Percentiles rank a stretch among this genome's conserved stretches.
phyloP scores from a whole-genome alignment of 208 protist species.

The Tritrichomonas musculus region DNA sequence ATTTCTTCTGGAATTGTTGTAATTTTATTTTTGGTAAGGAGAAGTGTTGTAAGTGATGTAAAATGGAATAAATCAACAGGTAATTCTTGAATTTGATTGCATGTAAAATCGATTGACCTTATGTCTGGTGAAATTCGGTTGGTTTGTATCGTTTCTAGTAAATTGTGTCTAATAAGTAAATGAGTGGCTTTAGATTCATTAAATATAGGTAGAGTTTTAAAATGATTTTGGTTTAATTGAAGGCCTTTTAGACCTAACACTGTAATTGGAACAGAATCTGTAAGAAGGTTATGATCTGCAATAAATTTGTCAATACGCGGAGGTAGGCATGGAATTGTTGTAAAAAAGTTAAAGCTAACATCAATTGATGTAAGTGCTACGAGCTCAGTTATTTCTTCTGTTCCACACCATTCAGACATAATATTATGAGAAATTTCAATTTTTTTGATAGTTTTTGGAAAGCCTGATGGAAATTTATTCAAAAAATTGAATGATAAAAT shows the following conservation, averaged over 20 bases:
- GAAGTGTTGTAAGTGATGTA: background rate
- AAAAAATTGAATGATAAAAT: background rate
- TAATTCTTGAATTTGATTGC: background rate
- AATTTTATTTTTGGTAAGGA: background rate
- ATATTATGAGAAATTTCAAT: background rate
- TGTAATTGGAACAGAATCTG: background rate
- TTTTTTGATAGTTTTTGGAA: background rate
- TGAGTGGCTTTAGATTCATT: background rate
- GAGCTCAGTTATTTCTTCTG: background rate
- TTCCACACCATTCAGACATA: background rate
- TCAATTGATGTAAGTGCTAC: background rate
- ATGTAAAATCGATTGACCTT: background rate
- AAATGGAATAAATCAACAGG: background rate
- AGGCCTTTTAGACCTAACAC: background rate
- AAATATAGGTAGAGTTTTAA: background rate
- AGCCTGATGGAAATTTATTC: background rate
- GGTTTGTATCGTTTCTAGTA: background rate
- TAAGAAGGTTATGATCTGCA: background rate
- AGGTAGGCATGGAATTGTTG: background rate
- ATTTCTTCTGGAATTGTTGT: background rate
- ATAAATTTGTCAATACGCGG: background rate
- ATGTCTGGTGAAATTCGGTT: background rate
- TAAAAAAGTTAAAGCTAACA: background rate
- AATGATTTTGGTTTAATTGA: background rate
- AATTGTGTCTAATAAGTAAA: background rate